Percentiles rank a stretch among this genome's conserved stretches.
Conservation (phyloP, 768 basidiomycete genomes). For the Pisolithus tinctorius region DNA sequence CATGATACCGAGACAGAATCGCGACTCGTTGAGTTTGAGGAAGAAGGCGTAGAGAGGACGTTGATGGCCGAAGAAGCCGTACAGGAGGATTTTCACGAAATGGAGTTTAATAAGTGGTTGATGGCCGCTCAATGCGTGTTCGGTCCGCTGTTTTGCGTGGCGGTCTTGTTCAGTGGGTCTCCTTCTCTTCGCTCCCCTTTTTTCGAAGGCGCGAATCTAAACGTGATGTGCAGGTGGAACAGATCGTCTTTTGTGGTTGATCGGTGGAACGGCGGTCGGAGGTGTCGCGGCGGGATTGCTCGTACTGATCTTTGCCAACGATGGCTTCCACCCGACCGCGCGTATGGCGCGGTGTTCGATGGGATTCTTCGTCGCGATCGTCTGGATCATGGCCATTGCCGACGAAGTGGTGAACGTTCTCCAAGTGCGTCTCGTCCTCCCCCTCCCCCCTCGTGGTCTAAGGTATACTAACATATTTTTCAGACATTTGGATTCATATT, state of each 20-base stretch:
- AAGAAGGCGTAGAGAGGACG: conserved; percentile 63
- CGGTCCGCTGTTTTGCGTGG: conserved; percentile 72
- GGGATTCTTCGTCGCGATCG: conserved; percentile 85
- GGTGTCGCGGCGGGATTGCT: conserved; percentile 50
- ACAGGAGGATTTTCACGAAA: conserved; percentile 59
- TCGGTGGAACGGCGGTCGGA: conserved; percentile 46
- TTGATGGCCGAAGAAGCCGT: conserved; percentile 72
- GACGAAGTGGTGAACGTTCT: conserved; percentile 92
- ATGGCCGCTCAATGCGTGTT: conserved; percentile 77
- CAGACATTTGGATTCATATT: conserved; percentile 92
- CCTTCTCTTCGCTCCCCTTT: not conserved
- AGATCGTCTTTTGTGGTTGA: conserved; percentile 41
- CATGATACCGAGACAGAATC: conserved; percentile 26
- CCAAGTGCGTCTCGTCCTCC: conserved; percentile 46
- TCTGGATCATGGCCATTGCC: conserved; percentile 98
- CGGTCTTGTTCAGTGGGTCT: conserved; percentile 70
- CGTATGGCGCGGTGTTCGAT: conserved; percentile 76
- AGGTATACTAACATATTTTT: conserved; percentile 5
- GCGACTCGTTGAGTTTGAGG: conserved; percentile 63
- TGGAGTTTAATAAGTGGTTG: conserved; percentile 73
- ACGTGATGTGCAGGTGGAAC: conserved; percentile 34
- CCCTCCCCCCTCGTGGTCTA: not conserved
- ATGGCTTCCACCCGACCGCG: conserved; percentile 49
- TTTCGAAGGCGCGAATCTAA: not conserved
- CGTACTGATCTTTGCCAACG: conserved; percentile 53